Base-by-base conservation (phyloP, 2,329 filamentous ascomycete species). In the Colletotrichum sansevieriae region DNA sequence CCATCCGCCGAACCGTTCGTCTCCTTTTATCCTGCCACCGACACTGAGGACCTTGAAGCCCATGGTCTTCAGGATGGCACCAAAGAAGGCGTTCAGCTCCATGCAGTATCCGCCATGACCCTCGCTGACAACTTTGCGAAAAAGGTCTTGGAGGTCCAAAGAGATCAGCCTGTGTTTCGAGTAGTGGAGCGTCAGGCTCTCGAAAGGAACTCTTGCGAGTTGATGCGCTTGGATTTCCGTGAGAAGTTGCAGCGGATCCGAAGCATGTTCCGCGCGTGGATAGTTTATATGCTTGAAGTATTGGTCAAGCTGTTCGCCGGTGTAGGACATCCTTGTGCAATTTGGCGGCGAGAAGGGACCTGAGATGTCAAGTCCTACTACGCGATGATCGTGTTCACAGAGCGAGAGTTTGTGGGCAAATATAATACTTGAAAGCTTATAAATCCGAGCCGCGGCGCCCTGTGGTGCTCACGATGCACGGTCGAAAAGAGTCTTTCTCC, bases 81-180 rank as follows among this genome's bases (percentile, higher is more conserved):
- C 80, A 70, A 88, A 86, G 37, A 83, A 72, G 22, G 76, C 72
- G 71, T 83, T 82, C 20, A 79, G 75, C 72, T 87, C 84, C 78
- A 88, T 84, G 76, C 85, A 88, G 72, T 88, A 88, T 0, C 86
- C 86, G 33, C 86, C 86, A 4, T 83, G 76, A 15, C 80, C 76
- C 3, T 77, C 76, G 4, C 75, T 76, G 12, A 88, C 78, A 20
- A 87, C 74, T 69, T 85, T 87, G 44, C 76, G 70, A 71, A 81
- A 86, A 3, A 85, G 77, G 41, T 75, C 74, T 10, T 80, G 75
- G 0, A 82, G 79, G 13, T 82, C 75, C 29, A 86, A 78, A 7
- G 76, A 72, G 13, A 83, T 73, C 8, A 71, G 59, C 20, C 79
- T 77, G 72, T 77, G 72, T 15, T 72, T 72, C 8, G 79, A 78